phyloP scores from a whole-genome alignment of 768 basidiomycete genomes.

The Mycena rebaudengoi region DNA sequence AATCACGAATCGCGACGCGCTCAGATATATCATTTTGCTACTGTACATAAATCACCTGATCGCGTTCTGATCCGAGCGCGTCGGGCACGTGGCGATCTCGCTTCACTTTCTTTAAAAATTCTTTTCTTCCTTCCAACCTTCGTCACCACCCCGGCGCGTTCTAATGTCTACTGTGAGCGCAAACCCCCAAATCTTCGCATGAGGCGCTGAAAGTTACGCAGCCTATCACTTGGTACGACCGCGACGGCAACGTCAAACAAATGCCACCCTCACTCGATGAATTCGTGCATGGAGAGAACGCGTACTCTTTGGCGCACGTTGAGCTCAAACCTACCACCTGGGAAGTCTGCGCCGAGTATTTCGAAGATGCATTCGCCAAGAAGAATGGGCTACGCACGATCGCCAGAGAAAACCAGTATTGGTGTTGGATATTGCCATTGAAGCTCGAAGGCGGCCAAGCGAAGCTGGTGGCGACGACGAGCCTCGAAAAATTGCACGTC shows the following conservation, averaged over 20 bases:
- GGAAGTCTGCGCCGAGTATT: constrained; percentile 5
- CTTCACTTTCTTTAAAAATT: no score
- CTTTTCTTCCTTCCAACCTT: no score
- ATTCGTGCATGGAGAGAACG: constrained; percentile 16
- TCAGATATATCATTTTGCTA: no score
- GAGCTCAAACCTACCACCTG: constrained; percentile 10
- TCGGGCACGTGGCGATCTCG: no score
- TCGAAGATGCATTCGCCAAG: neutral
- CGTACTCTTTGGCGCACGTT: constrained; percentile 6
- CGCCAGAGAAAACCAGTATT: constrained; percentile 5
- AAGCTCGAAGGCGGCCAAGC: neutral
- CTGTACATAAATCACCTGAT: no score
- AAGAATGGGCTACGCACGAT: neutral
- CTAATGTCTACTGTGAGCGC: neutral
- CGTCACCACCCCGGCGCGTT: neutral
- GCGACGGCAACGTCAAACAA: constrained; percentile 4
- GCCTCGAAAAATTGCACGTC: neutral
- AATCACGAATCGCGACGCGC: no score
- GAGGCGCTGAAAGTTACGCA: neutral
- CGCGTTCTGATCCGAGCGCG: no score
- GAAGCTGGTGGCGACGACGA: constrained; percentile 8
- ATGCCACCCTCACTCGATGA: constrained; percentile 3
- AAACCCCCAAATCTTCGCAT: neutral
- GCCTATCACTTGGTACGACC: constrained; percentile 11
- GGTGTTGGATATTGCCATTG: constrained; percentile 10